These are phyloP conservation scores for Pleurotus tuoliensis DNA, from an alignment of 768 basidiomycete species.

Conservation along the genomic window DNA sequence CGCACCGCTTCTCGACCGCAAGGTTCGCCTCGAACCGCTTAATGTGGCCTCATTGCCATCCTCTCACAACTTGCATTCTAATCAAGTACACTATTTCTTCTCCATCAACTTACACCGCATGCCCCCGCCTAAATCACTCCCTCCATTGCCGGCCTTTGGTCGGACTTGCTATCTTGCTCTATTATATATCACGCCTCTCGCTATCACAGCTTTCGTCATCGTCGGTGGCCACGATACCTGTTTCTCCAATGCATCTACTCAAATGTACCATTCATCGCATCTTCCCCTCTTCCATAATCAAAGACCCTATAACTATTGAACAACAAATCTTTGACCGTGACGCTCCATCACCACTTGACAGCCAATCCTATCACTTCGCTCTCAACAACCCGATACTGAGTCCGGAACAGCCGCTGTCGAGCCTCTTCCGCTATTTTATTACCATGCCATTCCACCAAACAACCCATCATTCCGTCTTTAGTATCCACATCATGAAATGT, in stretches of 20 bases:
- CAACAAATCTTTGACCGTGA: background rate
- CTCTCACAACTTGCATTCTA: no score
- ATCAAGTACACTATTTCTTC: no score
- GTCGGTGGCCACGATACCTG: background rate
- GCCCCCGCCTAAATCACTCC: background rate
- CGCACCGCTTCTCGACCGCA: slow-evolving; percentile 1
- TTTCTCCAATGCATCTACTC: background rate
- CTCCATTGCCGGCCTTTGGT: background rate
- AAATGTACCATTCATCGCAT: background rate
- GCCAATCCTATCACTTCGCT: slow-evolving; percentile 77
- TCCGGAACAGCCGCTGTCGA: slow-evolving; percentile 58
- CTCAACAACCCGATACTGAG: slow-evolving; percentile 81
- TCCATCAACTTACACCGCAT: background rate
- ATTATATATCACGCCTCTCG: background rate
- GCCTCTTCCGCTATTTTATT: slow-evolving; percentile 39
- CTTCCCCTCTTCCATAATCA: background rate
- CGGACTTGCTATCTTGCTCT: slow-evolving; percentile 4
- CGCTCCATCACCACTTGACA: slow-evolving; percentile 57
- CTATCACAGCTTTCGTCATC: slow-evolving; percentile 3
- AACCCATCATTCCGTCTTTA: slow-evolving; percentile 19
- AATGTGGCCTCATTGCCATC: background rate
- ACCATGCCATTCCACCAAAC: slow-evolving; percentile 22
- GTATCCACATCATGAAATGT: slow-evolving; percentile 9
- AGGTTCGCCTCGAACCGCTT: background rate
- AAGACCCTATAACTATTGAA: background rate